Evolutionary conservation across 2,329 filamentous ascomycete genomes (phyloP), one percentile per base, ranked within the genome.

Genomic region (Alternaria sp.): DNA sequence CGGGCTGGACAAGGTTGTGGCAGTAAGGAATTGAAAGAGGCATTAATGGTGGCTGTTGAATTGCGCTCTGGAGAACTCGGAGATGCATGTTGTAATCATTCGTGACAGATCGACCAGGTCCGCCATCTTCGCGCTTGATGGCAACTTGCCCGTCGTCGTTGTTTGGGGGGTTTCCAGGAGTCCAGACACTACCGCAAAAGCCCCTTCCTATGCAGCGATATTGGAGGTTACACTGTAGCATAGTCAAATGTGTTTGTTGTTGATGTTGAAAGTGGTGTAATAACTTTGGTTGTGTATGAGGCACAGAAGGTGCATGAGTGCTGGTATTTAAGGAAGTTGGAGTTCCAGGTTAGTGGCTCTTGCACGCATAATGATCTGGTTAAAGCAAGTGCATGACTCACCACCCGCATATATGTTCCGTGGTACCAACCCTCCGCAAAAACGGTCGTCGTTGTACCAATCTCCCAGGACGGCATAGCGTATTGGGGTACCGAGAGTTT

Each of bases 81-180:
- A 59, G 39, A 36, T 69, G 61, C 59, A 66, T 69, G 20, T 55
- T 60, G 57, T 64, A 64, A 48, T 69, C 65, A 18, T 68, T 69
- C 5, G 59, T 62, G 32, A 69, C 20, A 0, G 66, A 69, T 11
- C 66, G 57, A 24, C 57, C 59, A 8, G 65, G 65, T 7, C 63
- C 63, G 32, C 65, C 65, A 43, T 69, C 65, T 65, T 69, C 66
- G 34, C 66, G 63, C 43, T 69, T 69, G 18, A 69, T 60, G 14
- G 42, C 59, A n/a, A 38, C 36, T 18, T 22, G 20, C 34, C 28
- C 7, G 36, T 39, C 36, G n/a, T 39, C 36, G 8, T 39, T n/a
- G 34, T 38, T 1, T 39, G 11, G 36, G 7, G n/a, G 3, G 30
- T 9, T 36, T 47, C 57, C 62, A 32, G 60, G 57, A 47, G 65